phyloP scores from a whole-genome alignment of 2,329 filamentous ascomycete genomes.

The Nigrospora oryzae region DNA sequence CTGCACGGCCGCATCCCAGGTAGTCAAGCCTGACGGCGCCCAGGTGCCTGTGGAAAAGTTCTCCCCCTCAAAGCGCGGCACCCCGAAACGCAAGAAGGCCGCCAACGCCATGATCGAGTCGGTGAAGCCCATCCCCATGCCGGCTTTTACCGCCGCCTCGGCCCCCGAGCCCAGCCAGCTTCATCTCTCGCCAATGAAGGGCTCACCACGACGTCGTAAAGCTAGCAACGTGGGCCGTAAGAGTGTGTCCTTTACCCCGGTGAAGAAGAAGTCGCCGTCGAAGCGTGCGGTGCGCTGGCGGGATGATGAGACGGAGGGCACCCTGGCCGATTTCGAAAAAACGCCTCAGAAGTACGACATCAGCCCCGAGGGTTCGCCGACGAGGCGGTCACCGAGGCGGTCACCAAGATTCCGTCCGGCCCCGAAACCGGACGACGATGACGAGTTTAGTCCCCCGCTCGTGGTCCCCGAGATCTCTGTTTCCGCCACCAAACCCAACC shows the following conservation, averaged over 20 bases:
- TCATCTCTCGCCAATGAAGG: slow-evolving; percentile 59
- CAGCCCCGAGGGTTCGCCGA: slow-evolving; percentile 36
- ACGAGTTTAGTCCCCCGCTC: slow-evolving; percentile 49
- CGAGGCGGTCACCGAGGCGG: too few species aligned
- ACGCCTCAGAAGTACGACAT: slow-evolving; percentile 66
- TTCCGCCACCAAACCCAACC: slow-evolving; percentile 47
- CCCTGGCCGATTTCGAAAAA: slow-evolving; percentile 82
- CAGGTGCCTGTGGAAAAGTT: slow-evolving; percentile 55
- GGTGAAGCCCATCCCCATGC: slow-evolving; percentile 35
- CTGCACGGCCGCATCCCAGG: slow-evolving; percentile 64
- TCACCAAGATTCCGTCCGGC: background rate
- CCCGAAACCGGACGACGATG: slow-evolving; percentile 37
- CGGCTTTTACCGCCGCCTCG: slow-evolving; percentile 27
- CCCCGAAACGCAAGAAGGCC: slow-evolving; percentile 64
- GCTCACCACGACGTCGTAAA: slow-evolving; percentile 76
- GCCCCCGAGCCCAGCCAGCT: slow-evolving; percentile 24
- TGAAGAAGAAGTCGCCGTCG: slow-evolving; percentile 62
- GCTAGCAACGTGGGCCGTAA: slow-evolving; percentile 51
- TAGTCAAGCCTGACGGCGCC: slow-evolving; percentile 81
- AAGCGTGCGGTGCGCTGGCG: slow-evolving; percentile 86
- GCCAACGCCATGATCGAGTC: slow-evolving; percentile 24
- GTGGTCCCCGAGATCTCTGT: slow-evolving; percentile 39
- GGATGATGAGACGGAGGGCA: slow-evolving; percentile 74
- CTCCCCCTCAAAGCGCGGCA: slow-evolving; percentile 63
- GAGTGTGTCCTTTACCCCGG: slow-evolving; percentile 71